Evolutionary conservation across 2,329 filamentous ascomycete species (phyloP), one percentile per base, ranked within the genome.

Genomic region (Ophiostoma triangulosporum): DNA sequence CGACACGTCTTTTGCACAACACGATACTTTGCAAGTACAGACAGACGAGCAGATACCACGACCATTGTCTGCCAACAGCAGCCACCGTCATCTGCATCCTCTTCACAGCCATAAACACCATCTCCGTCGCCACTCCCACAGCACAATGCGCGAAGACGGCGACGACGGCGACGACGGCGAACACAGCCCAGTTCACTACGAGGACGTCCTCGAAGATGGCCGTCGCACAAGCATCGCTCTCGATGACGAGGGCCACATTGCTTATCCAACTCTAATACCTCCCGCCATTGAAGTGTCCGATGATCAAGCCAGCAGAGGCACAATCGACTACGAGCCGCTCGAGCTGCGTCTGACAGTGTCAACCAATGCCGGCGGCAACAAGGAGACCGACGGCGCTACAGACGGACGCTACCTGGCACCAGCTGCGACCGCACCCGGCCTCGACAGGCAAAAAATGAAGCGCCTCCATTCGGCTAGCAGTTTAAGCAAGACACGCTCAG

Each of bases 191-290:
- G 26, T 69, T 12, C 62, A 59, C 7, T 59, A 65, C 49, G 64
- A 67, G 24, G 61, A 61, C 17, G 57, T 60, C 9, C 22, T 54
- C 15, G 55, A 57, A 6, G 43, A 61, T 0, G 67, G 65, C 40
- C 63, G 63, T 4, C 51, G 54, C 1, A 59, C 59, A 26, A 65
- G 62, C 5, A 55, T 70, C 5, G 57, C 66, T n/a, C 62, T 63
- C 53, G 65, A 69, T 49, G 57, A 54, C 9, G 48, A 60, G 7
- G 65, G 65, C 32, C 55, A 62, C 31, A 56, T 68, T 24, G 62
- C 61, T 3, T 70, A 63, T 50, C 67, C 68, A 8, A 57, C 60
- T 24, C 57, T 60, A 6, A 63, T 70, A 2, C 67, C 68, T 5
- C 65, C 64, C 1, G 56, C 58, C 12, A 38, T 57, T 3, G 32